Evolutionary conservation across 202 grass and related monocot genomes (phyloP), one percentile per base, ranked within the genome.

Genomic region (Schoenoplectus triqueter): DNA sequence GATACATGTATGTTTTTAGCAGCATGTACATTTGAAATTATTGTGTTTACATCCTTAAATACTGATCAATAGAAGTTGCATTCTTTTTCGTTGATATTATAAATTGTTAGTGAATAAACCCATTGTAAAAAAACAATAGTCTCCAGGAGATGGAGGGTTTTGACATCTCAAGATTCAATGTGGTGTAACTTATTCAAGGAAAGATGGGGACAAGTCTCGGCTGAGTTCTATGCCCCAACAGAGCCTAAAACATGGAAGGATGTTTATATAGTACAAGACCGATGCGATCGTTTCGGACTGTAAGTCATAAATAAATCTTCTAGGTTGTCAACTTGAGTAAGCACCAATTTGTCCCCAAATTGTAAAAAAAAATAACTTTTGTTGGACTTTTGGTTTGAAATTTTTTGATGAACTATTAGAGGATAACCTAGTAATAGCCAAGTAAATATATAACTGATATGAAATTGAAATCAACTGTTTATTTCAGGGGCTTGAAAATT

Each of bases 281-380:
- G 95, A 67, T 95, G 95, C 31, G 89, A 98, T 79, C 88, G 87
- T 69, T 92, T 89, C 56, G 95, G 91, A 42, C 77, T 91, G 95
- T 98, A 88, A 89, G 91, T 82, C 46, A n/a, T 62, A n/a, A 57
- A 2, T 1, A 13, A 6, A n/a, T 10, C 49, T 71, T 41, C 2
- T 82, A 6, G 4, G 6, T 45, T 64, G 7, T 81, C 77, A 81
- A 7, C 8, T 45, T 63, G n/a, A 10, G 4, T 51, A 40, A 68
- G 0, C 63, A 61, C 15, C 19, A 42, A 61, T 42, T 79, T 57
- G 65, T 67, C 19, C 64, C 19, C 65, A 40, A 67, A 67, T 13
- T 41, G 22, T 4, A 31, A 0, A 31, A 31, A 31, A 31, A 31
- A 31, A 31, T 0, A 21, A 52, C 0, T 10, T 19, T 49, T 52